Conservation (phyloP, 1,139 yeast species). For the Sugiyamaella japonica region DNA sequence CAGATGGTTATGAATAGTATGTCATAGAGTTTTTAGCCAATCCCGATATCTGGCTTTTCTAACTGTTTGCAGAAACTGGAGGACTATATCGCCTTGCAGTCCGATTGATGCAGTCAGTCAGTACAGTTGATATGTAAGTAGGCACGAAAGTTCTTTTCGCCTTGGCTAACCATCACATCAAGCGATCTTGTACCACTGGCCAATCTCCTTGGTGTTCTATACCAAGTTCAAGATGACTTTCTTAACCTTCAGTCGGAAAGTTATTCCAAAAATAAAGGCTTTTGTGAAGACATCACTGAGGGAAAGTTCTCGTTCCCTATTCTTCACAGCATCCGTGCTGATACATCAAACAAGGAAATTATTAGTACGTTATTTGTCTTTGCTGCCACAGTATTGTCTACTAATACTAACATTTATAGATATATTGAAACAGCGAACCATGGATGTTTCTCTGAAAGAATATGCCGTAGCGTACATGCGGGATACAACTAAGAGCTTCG, state of each 20-base stretch:
- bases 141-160: not conserved
- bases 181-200: conserved; percentile 56
- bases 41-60: not conserved
- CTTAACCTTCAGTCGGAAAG: conserved; percentile 56
- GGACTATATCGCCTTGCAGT: conserved; percentile 79
- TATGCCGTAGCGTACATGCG: conserved; percentile 52
- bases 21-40: conserved; percentile 15
- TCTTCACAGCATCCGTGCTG: conserved; percentile 56
- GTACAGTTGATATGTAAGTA: conserved; percentile 28
- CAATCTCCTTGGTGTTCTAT: conserved; percentile 75
- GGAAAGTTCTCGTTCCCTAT: conserved; percentile 88
- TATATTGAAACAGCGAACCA: conserved; percentile 45
- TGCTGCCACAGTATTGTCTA: not conserved
- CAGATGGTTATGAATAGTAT: conserved; percentile 74
- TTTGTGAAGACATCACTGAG: conserved; percentile 84
- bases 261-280: conserved; percentile 69
- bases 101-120: conserved; percentile 53
- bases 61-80: conserved; percentile 58
- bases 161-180: not conserved
- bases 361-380: conserved; percentile 28
- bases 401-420: conserved; percentile 21
- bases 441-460: conserved; percentile 47
- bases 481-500: conserved; percentile 46
- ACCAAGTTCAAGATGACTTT: conserved; percentile 83
- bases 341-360: conserved; percentile 43